Conservation (phyloP, 2,329 filamentous ascomycete species). For the Pyrenophora graminea region DNA sequence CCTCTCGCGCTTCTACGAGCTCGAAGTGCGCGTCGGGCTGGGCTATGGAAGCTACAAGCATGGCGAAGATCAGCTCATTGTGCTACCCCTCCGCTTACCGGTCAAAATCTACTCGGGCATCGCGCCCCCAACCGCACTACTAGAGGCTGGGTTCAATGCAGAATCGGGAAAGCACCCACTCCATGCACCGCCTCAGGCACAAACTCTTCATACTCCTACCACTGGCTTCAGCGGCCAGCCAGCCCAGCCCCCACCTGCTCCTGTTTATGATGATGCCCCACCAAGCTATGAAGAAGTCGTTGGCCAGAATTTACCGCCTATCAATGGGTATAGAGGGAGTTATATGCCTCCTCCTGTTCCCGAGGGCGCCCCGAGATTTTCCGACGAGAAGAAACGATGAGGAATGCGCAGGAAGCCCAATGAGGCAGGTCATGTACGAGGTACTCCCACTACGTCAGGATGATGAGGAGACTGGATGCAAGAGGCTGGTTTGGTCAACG, state of each 20-base stretch:
- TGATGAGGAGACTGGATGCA: neutral
- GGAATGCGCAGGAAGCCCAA: neutral
- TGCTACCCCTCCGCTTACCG: slow-evolving; percentile 77
- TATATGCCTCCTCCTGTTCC: slow-evolving; percentile 57
- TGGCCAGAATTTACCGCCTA: slow-evolving; percentile 74
- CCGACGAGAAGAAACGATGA: slow-evolving; percentile 45
- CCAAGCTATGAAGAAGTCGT: slow-evolving; percentile 95
- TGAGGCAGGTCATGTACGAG: neutral
- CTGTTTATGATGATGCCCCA: slow-evolving; percentile 73
- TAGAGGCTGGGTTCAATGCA: slow-evolving; percentile 63
- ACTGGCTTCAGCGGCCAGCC: slow-evolving; percentile 28
- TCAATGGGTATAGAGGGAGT: slow-evolving; percentile 71
- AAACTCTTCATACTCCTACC: slow-evolving; percentile 31
- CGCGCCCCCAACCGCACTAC: slow-evolving; percentile 73
- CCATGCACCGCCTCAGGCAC: slow-evolving; percentile 20
- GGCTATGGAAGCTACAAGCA: slow-evolving; percentile 68
- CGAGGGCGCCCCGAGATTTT: slow-evolving; percentile 43
- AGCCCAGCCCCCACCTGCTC: slow-evolving; percentile 37
- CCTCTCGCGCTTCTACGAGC: slow-evolving; percentile 76
- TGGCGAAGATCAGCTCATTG: slow-evolving; percentile 70
- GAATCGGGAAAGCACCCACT: slow-evolving; percentile 18
- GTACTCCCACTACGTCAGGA: neutral
- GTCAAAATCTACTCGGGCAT: slow-evolving; percentile 88
- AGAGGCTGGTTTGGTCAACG: neutral
- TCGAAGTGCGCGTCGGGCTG: slow-evolving; percentile 80